Percentiles rank a stretch among this genome's conserved stretches.
These are phyloP conservation scores for Termitomyces sp. DNA, from an alignment of 768 basidiomycete species.

Conservation along the genomic window DNA sequence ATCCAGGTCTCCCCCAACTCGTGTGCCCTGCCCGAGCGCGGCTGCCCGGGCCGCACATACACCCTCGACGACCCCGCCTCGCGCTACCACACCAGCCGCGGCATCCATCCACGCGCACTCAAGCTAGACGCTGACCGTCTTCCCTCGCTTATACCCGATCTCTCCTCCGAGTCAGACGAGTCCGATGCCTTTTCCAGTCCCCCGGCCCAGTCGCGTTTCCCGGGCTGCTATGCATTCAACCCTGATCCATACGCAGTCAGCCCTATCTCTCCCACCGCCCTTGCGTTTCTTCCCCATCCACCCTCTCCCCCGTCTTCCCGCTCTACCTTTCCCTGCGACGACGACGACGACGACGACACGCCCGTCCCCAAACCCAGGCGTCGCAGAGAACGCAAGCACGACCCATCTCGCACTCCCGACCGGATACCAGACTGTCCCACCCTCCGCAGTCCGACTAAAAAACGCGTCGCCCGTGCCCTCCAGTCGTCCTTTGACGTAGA, in stretches of 20 bases:
- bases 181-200: conserved; percentile 46
- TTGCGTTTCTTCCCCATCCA: conserved; percentile 34
- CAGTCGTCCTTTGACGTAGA: conserved; percentile 21
- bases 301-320: conserved; percentile 21
- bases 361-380: conserved; percentile 16
- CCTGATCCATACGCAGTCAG: conserved; percentile 12
- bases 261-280: conserved; percentile 16
- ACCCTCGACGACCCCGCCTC: conserved; percentile 33
- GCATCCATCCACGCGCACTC: conserved; percentile 39
- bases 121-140: conserved; percentile 16
- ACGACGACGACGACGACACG: conserved; percentile 12
- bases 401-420: conserved; percentile 29
- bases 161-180: conserved; percentile 63
- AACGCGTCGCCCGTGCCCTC: conserved; percentile 14
- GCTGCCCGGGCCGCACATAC: conserved; percentile 71
- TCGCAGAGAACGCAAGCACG: conserved; percentile 28
- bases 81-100: conserved; percentile 26
- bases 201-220: conserved; percentile 20
- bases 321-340: conserved; percentile 14
- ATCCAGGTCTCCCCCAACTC: conserved; percentile 68
- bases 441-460: conserved; percentile 12
- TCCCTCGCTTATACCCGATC: conserved; percentile 54
- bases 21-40: conserved; percentile 75
- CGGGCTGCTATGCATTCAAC: conserved; percentile 12
- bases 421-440: conserved; percentile 30